Conservation (phyloP, 2,329 filamentous ascomycete genomes). For the Alternaria arborescens region DNA sequence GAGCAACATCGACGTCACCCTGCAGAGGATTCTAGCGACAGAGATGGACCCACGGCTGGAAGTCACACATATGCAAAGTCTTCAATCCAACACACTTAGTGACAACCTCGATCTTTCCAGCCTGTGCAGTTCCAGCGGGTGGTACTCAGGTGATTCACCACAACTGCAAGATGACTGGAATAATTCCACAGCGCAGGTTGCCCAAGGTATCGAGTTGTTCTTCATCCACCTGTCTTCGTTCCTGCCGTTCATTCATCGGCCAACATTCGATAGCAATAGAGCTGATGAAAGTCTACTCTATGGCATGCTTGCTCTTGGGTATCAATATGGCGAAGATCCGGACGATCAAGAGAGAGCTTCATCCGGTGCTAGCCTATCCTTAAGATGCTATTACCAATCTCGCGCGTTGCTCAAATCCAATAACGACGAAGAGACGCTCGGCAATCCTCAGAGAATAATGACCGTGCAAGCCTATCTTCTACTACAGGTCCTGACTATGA, state of each 20-base stretch:
- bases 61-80: not conserved
- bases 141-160: not conserved
- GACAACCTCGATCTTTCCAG: not conserved
- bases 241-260: slow-evolving; percentile 23
- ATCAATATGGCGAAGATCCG: slow-evolving; percentile 31
- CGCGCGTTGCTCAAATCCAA: slow-evolving; percentile 19
- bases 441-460: slow-evolving; percentile 2
- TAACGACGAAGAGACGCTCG: slow-evolving; percentile 14
- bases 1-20: not conserved
- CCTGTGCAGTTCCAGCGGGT: not conserved
- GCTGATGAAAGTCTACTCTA: slow-evolving; percentile 18
- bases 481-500: slow-evolving; percentile 28
- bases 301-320: slow-evolving; percentile 27
- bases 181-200: slow-evolving; percentile 5
- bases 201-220: slow-evolving; percentile 21
- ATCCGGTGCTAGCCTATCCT: slow-evolving; percentile 20
- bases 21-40: not conserved
- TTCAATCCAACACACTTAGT: not conserved
- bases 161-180: not conserved
- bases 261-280: slow-evolving; percentile 22
- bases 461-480: slow-evolving; percentile 29
- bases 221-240: slow-evolving; percentile 21
- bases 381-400: slow-evolving; percentile 24
- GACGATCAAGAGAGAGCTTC: slow-evolving; percentile 14
- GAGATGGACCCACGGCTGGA: not conserved